A percentile compares a stretch with the other conserved stretches of the same genome.
Conservation (phyloP, 331 rosid species). For the Pyrus hybrid region DNA sequence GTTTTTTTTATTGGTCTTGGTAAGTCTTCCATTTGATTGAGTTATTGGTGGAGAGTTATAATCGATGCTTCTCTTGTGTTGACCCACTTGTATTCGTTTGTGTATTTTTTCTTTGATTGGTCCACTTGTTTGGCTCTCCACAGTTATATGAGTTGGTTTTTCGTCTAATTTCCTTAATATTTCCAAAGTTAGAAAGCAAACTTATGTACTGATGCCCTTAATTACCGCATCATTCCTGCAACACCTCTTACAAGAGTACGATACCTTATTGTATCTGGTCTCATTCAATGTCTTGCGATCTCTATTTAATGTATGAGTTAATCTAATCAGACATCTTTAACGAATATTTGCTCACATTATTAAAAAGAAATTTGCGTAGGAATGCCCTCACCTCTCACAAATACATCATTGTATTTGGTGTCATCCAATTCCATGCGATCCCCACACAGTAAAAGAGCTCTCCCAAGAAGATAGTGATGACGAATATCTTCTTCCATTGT, state of each 20-base stretch:
- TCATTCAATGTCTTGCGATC: not conserved
- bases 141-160: not conserved
- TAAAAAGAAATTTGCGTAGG: too few relatives aligned
- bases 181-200: not conserved
- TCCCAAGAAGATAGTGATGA: not conserved
- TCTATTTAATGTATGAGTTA: too few relatives aligned
- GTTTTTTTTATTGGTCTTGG: not conserved
- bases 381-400: not conserved
- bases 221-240: not conserved
- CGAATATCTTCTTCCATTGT: not conserved
- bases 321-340: too few relatives aligned
- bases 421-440: not conserved
- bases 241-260: not conserved
- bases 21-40: not conserved
- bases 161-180: not conserved
- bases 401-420: not conserved
- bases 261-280: not conserved
- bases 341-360: too few relatives aligned
- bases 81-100: slow-evolving; percentile 19
- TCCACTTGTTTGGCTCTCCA: slow-evolving; percentile 17
- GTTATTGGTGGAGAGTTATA: slow-evolving; percentile 36
- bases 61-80: slow-evolving; percentile 19
- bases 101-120: not conserved
- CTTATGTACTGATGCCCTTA: not conserved
- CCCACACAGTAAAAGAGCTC: not conserved